Evolutionary conservation across 495 filamentous ascomycete species (phyloP).

Genomic region (Aspergillus ellipticus): DNA sequence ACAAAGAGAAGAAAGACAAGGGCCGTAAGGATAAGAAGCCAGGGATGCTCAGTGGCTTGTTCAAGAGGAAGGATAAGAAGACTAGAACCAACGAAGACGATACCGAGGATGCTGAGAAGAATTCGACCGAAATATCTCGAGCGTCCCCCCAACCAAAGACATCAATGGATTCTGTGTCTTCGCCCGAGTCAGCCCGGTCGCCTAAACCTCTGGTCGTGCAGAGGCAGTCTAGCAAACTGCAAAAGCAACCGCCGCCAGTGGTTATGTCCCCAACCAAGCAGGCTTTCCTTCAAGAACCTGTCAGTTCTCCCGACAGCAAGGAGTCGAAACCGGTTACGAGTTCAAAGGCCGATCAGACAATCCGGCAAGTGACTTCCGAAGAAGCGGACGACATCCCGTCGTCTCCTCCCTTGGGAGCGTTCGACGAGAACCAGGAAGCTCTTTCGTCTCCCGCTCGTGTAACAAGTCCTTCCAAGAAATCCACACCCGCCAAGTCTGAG

Average conservation of each 20-base stretch:
- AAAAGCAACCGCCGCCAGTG: conserved; percentile 61
- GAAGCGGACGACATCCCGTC: conserved; percentile 24
- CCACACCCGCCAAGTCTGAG: conserved; percentile 20
- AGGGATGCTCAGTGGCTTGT: conserved; percentile 88
- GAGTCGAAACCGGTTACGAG: conserved; percentile 13
- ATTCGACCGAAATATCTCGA: conserved; percentile 52
- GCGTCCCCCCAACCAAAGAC: conserved; percentile 50
- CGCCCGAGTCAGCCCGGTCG: conserved; percentile 20
- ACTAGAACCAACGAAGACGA: conserved; percentile 64
- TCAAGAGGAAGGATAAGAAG: conserved; percentile 94
- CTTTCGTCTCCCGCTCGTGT: conserved; percentile 6
- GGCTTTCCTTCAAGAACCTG: conserved; percentile 18
- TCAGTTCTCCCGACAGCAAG: conserved; percentile 7
- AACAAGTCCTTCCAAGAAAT: conserved; percentile 22
- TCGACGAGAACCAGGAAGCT: conserved; percentile 10
- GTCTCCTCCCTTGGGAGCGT: conserved; percentile 19
- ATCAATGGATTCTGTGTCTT: conserved; percentile 45
- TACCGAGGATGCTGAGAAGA: conserved; percentile 58
- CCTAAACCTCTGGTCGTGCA: conserved; percentile 39
- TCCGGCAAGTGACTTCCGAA: conserved; percentile 40
- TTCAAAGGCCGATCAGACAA: conserved; percentile 27
- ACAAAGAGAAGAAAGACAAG: conserved; percentile 69
- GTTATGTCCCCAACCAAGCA: conserved; percentile 47
- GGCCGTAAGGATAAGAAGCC: conserved; percentile 90
- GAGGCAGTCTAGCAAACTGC: conserved; percentile 66